A percentile compares a stretch with the other conserved stretches of the same genome.
Evolutionary conservation across 1,284 basidiomycete genomes (phyloP).

Genomic region (Rhodotorula mucilaginosa): DNA sequence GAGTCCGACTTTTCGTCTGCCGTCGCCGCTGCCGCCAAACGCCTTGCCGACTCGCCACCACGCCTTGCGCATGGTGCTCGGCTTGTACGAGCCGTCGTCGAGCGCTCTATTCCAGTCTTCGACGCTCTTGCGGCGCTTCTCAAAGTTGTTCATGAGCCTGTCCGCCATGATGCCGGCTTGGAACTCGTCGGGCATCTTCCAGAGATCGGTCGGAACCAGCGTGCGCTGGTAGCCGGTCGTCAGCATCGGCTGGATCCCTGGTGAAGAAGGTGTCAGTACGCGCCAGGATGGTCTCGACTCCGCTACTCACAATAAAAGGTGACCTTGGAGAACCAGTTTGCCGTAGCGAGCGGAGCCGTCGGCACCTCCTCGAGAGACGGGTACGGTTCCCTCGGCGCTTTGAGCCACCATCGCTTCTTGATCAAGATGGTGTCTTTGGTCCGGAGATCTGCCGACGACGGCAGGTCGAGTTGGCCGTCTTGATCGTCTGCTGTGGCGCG

Average conservation of each 20-base stretch:
- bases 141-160: constrained; percentile 45
- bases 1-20: constrained; percentile 31
- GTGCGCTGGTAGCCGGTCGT: constrained; percentile 55
- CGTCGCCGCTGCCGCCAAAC: constrained; percentile 19
- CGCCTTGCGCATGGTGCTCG: constrained; percentile 27
- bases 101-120: constrained; percentile 49
- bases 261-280: not conserved
- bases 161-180: constrained; percentile 57
- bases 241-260: constrained; percentile 42
- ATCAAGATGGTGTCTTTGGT: not conserved
- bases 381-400: constrained; percentile 29
- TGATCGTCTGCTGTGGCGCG: not conserved
- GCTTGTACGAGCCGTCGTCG: constrained; percentile 42
- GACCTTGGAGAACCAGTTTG: constrained; percentile 57
- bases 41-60: constrained; percentile 42
- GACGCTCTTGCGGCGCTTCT: constrained; percentile 43
- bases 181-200: constrained; percentile 57
- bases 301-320: constrained; percentile 44
- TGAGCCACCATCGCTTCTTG: constrained; percentile 26
- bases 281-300: not conserved
- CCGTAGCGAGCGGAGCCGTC: constrained; percentile 57
- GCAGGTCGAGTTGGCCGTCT: constrained; percentile 9
- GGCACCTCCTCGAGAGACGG: constrained; percentile 59
- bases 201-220: constrained; percentile 31
- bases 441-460: constrained; percentile 7